These are phyloP conservation scores for Paecilomyces dactylethromorphus DNA, from an alignment of 2,329 filamentous ascomycete genomes.

Conservation along the genomic window DNA sequence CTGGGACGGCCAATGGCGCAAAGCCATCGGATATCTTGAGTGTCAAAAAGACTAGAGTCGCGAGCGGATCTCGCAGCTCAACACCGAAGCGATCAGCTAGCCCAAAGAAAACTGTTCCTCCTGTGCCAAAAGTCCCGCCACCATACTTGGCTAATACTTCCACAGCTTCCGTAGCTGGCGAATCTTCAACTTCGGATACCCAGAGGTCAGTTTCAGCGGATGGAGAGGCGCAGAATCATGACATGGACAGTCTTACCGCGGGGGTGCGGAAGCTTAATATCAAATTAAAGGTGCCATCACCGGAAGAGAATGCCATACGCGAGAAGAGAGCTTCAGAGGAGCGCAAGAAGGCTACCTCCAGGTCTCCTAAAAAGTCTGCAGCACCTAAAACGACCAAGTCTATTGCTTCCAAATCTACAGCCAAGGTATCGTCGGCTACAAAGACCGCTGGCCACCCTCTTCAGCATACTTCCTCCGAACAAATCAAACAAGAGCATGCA, in stretches of 20 bases:
- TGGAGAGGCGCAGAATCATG: slow-evolving; percentile 20
- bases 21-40: slow-evolving; percentile 35
- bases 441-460: slow-evolving; percentile 2
- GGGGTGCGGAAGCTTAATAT: slow-evolving; percentile 50
- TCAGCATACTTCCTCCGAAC: background rate
- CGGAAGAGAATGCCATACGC: slow-evolving; percentile 50
- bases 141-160: slow-evolving; percentile 20
- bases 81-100: slow-evolving; percentile 28
- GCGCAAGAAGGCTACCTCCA: slow-evolving; percentile 28
- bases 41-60: slow-evolving; percentile 55
- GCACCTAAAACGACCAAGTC: slow-evolving; percentile 14
- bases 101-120: slow-evolving; percentile 29
- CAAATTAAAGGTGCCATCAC: slow-evolving; percentile 52
- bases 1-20: slow-evolving; percentile 11
- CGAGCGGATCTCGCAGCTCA: slow-evolving; percentile 39
- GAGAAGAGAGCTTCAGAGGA: slow-evolving; percentile 41
- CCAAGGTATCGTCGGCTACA: slow-evolving; percentile 6
- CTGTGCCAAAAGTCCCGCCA: slow-evolving; percentile 37
- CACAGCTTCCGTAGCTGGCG: slow-evolving; percentile 10
- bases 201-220: slow-evolving; percentile 5
- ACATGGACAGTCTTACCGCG: slow-evolving; percentile 46
- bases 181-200: background rate
- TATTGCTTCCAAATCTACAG: slow-evolving; percentile 6
- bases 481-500: background rate
- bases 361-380: slow-evolving; percentile 25